Percentiles rank a stretch among this genome's conserved stretches.
phyloP scores from a whole-genome alignment of 257 asterid genomes.

The Capsicum baccatum region DNA sequence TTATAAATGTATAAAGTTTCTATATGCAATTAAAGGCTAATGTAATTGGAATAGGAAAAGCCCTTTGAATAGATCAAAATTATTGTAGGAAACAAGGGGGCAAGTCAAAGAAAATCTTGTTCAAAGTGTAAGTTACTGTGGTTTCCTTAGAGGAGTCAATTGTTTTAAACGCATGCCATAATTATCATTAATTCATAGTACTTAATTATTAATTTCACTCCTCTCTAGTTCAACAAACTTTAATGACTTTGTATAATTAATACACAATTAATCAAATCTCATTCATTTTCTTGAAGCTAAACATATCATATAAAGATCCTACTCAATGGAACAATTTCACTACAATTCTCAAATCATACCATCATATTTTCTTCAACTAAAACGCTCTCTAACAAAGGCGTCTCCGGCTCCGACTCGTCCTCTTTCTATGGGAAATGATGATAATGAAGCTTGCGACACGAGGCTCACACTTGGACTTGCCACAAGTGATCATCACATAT shows the following conservation, averaged over 20 bases:
- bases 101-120: slow-evolving; percentile 27
- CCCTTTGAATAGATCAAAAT: not conserved
- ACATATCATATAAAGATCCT: slow-evolving; percentile 15
- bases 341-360: not conserved
- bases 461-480: slow-evolving; percentile 54
- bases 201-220: slow-evolving; percentile 11
- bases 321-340: not conserved
- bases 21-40: not conserved
- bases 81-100: not conserved
- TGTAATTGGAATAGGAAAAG: slow-evolving; percentile 8
- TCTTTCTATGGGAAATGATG: slow-evolving; percentile 34
- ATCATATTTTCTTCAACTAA: not conserved
- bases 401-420: not conserved
- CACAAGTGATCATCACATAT: slow-evolving; percentile 26
- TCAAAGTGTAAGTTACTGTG: slow-evolving; percentile 29
- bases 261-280: slow-evolving; percentile 23
- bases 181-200: slow-evolving; percentile 6
- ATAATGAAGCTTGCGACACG: slow-evolving; percentile 44
- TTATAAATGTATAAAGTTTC: slow-evolving; percentile 17
- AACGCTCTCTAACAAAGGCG: not conserved
- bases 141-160: slow-evolving; percentile 25
- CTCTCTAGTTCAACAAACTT: not conserved
- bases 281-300: not conserved
- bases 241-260: slow-evolving; percentile 9
- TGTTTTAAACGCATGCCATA: slow-evolving; percentile 23